These are phyloP conservation scores for Thielaviopsis populi DNA, from an alignment of 2,329 filamentous ascomycete species.

Conservation along the genomic window DNA sequence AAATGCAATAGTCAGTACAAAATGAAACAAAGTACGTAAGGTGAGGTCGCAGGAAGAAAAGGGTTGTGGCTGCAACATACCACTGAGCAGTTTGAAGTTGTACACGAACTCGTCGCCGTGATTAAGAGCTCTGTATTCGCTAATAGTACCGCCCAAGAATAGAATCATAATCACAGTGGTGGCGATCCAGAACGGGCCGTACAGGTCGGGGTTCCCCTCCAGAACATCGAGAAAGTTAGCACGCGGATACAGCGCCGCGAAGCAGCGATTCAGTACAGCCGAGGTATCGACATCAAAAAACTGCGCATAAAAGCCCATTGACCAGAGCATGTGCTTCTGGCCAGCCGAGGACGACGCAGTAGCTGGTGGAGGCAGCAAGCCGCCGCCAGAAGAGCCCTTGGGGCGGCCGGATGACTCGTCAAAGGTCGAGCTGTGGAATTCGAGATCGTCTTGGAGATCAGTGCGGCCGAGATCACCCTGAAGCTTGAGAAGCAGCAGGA, in stretches of 20 bases:
- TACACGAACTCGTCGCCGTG: constrained; percentile 67
- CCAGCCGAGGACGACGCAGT: constrained; percentile 34
- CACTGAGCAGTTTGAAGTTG: constrained; percentile 78
- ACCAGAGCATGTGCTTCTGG: constrained; percentile 83
- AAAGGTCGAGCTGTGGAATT: constrained; percentile 92
- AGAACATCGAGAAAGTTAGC: constrained; percentile 94
- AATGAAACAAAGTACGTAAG: neutral
- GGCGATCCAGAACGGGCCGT: constrained; percentile 97
- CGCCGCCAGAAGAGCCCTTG: constrained; percentile 27
- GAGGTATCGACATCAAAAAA: constrained; percentile 97
- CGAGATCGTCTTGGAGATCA: constrained; percentile 94
- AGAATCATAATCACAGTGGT: constrained; percentile 93
- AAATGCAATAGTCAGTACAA: neutral
- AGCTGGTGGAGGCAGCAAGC: constrained; percentile 39
- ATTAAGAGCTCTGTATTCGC: constrained; percentile 63
- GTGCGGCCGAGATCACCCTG: constrained; percentile 96
- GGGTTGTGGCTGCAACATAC: constrained; percentile 29
- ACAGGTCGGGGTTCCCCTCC: constrained; percentile 91
- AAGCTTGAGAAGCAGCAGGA: neutral
- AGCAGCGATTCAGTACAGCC: constrained; percentile 74
- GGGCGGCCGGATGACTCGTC: constrained; percentile 41
- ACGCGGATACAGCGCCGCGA: constrained; percentile 75
- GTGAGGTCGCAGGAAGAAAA: neutral
- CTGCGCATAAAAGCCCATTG: constrained; percentile 82
- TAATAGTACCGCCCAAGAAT: constrained; percentile 90